phyloP scores from a whole-genome alignment of 129 eudicot genomes.

The Helichrysum umbraculigerum region DNA sequence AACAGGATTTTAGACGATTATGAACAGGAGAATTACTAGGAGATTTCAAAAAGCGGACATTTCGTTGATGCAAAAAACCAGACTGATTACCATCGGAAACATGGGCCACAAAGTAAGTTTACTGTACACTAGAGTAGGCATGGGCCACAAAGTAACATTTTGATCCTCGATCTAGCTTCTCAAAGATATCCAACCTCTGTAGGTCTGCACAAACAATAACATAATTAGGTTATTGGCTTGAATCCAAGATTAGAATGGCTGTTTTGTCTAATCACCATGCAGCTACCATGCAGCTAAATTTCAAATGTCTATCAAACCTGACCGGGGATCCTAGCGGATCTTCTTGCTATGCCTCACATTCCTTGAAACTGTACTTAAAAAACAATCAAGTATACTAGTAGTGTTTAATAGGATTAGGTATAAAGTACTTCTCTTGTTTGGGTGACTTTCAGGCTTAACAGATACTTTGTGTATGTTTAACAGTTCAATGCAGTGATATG shows the following conservation, averaged over 20 bases:
- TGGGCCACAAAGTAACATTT: too few relatives aligned
- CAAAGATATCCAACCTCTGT: too few relatives aligned
- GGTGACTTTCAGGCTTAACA: too few relatives aligned
- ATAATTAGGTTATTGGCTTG: too few relatives aligned
- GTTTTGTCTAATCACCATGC: constrained; percentile 30
- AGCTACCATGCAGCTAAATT: too few relatives aligned
- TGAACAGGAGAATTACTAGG: not conserved
- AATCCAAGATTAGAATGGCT: too few relatives aligned
- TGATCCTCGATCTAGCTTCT: too few relatives aligned
- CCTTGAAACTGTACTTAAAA: constrained; percentile 43
- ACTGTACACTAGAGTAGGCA: constrained; percentile 34
- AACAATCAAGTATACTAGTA: constrained; percentile 1
- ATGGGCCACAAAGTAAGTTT: constrained; percentile 17
- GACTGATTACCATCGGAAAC: constrained; percentile 3
- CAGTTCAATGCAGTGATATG: too few relatives aligned
- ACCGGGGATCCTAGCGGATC: constrained; percentile 70
- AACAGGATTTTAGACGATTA: not conserved
- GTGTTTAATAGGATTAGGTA: too few relatives aligned
- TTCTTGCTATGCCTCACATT: constrained; percentile 42
- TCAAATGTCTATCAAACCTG: constrained; percentile 48
- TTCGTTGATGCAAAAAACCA: constrained; percentile 22
- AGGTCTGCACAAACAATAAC: too few relatives aligned
- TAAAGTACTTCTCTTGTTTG: too few relatives aligned
- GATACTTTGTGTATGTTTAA: too few relatives aligned
- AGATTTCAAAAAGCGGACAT: not conserved